Evolutionary conservation across 345 rosid genomes (phyloP), one percentile per base, ranked within the genome.

Genomic region (Nephelium lappaceum): DNA sequence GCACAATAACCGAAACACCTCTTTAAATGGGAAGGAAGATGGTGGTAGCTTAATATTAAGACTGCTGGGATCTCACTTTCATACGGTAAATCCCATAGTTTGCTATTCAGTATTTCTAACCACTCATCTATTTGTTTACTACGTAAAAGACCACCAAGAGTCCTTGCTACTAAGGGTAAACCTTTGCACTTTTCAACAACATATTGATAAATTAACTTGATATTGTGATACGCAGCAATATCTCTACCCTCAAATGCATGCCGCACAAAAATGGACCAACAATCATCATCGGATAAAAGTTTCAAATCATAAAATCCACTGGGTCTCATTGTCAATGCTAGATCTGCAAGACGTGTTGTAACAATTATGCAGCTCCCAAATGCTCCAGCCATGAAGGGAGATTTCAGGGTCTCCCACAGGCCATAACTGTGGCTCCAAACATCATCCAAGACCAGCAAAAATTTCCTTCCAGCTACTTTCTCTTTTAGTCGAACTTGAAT

Each of bases 1-100:
- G 51, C 45, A 64, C 86, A 83, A 69, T 62, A 76, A 0, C 73
- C 80, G 71, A 83, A 83, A 21, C 86, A 85, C 2, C 38, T 78
- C 51, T 45, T 45, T 45, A 45, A 8, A 45, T 45, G 11, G 12
- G 51, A 45, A 45, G 51, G 51, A 45, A 86, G 74, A 74, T 45
- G 12, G 12, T 45, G 51, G 12, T 45, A 45, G 12, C 51, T 45
- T 11, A 45, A 11, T 11, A 7, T 45, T 45, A 45, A 11, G 51
- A 11, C 51, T 45, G 51, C 12, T 45, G 51, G 51, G 12, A 45
- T 45, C 12, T 45, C 51, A 45, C 12, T 45, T 45, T 45, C 51
- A 45, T 8, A 7, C 4, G 8, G 11, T 11, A 45, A 11, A 45
- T 45, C 51, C 51, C 51, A 45, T 11, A 45, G 12, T 1, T 45